Conservation (phyloP, 371 early-diverging fungal genomes). For the Mucor saturninus region DNA sequence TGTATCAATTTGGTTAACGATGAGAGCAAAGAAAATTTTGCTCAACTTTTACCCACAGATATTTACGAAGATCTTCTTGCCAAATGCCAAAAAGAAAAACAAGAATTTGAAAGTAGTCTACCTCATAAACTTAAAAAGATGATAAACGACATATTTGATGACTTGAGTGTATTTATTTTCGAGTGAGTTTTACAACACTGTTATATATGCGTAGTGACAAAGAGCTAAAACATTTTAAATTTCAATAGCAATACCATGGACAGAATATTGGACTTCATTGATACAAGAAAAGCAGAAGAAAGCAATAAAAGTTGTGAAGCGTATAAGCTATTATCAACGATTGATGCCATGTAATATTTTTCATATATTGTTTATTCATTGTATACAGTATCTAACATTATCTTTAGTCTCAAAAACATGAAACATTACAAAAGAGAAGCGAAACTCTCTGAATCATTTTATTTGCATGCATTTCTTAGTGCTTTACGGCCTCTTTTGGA, state of each 20-base stretch:
- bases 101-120: slow-evolving; percentile 6
- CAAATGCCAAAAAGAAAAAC: slow-evolving; percentile 8
- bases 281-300: slow-evolving; percentile 19
- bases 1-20: slow-evolving; percentile 5
- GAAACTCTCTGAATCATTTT: slow-evolving; percentile 15
- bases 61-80: background rate
- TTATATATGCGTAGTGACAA: slow-evolving; percentile 10
- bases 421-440: slow-evolving; percentile 19
- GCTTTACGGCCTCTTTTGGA: slow-evolving; percentile 24
- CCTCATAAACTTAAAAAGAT: slow-evolving; percentile 1
- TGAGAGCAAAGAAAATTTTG: slow-evolving; percentile 7
- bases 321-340: slow-evolving; percentile 20
- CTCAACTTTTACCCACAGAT: background rate
- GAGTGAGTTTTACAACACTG: slow-evolving; percentile 11
- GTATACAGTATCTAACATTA: slow-evolving; percentile 10
- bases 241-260: slow-evolving; percentile 13
- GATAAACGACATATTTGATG: slow-evolving; percentile 6
- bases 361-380: slow-evolving; percentile 17
- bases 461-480: slow-evolving; percentile 17
- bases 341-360: slow-evolving; percentile 20
- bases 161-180: slow-evolving; percentile 6
- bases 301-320: slow-evolving; percentile 18
- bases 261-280: slow-evolving; percentile 18
- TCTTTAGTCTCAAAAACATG: slow-evolving; percentile 21
- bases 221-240: slow-evolving; percentile 7